Percentiles rank a stretch among this genome's conserved stretches.
These are phyloP conservation scores for Aspergillus sclerotioniger DNA, from an alignment of 495 filamentous ascomycete species.

Conservation along the genomic window DNA sequence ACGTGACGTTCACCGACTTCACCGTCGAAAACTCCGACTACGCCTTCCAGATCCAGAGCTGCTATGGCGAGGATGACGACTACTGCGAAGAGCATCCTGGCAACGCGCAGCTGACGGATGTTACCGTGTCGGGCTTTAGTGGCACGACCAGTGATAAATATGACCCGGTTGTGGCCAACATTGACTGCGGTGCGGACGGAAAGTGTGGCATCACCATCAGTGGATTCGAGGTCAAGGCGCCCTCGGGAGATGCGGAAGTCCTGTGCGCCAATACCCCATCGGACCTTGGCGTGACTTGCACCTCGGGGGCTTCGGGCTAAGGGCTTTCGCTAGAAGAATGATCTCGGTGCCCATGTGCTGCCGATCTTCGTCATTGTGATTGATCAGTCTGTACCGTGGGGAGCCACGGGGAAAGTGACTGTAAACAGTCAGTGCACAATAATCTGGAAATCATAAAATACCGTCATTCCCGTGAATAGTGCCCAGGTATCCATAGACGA, in stretches of 20 bases:
- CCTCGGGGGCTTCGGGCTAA: slow-evolving; percentile 36
- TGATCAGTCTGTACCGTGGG: background rate
- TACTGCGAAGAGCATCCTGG: slow-evolving; percentile 40
- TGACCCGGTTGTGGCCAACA: slow-evolving; percentile 35
- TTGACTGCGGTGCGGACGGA: slow-evolving; percentile 39
- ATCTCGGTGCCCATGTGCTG: background rate
- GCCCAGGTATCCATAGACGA: too few species aligned
- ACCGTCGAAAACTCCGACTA: slow-evolving; percentile 41
- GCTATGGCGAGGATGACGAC: slow-evolving; percentile 40
- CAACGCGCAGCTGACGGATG: slow-evolving; percentile 32
- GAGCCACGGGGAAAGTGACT: too few species aligned
- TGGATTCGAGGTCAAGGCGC: slow-evolving; percentile 32
- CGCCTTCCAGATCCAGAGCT: slow-evolving; percentile 49
- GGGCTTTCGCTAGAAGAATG: background rate
- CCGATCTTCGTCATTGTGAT: background rate
- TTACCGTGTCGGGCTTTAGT: slow-evolving; percentile 36
- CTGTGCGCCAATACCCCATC: slow-evolving; percentile 43
- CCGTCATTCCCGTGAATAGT: too few species aligned
- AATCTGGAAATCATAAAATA: too few species aligned
- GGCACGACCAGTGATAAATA: slow-evolving; percentile 42
- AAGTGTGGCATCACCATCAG: slow-evolving; percentile 37
- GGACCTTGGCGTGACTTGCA: slow-evolving; percentile 35
- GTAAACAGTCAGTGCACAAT: too few species aligned
- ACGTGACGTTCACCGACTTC: slow-evolving; percentile 42
- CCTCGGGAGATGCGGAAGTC: slow-evolving; percentile 32